Evolutionary conservation across 2,329 filamentous ascomycete genomes (phyloP).

Genomic region (Cladosporium sp.): DNA sequence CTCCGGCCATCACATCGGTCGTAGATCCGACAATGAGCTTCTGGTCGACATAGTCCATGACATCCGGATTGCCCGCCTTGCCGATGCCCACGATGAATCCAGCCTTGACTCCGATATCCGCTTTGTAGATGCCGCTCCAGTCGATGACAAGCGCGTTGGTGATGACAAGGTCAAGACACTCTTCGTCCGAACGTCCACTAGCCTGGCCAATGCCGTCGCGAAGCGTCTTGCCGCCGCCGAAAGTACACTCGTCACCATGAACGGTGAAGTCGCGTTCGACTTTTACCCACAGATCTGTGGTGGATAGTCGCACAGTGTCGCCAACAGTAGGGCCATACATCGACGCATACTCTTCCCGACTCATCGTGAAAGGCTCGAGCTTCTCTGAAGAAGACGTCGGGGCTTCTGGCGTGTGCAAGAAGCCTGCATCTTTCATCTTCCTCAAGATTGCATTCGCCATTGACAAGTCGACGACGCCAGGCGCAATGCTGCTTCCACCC

Average conservation of each 20-base stretch:
- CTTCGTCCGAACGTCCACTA: conserved; percentile 68
- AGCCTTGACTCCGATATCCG: conserved; percentile 86
- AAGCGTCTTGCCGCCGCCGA: conserved; percentile 88
- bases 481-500: conserved; percentile 77
- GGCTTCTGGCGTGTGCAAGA: conserved; percentile 71
- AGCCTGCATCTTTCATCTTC: conserved; percentile 68
- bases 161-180: conserved; percentile 78
- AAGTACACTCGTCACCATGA: conserved; percentile 91
- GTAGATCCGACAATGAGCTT: conserved; percentile 80
- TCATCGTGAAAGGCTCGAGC: conserved; percentile 67
- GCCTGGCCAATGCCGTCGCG: conserved; percentile 94
- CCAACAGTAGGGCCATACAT: conserved; percentile 93
- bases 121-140: conserved; percentile 89
- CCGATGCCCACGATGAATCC: conserved; percentile 83
- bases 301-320: conserved; percentile 76
- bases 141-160: conserved; percentile 86
- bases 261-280: conserved; percentile 80
- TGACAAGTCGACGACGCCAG: conserved; percentile 62
- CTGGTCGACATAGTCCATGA: conserved; percentile 81
- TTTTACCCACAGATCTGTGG: conserved; percentile 82
- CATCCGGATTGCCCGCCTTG: conserved; percentile 89
- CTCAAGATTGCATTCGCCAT: conserved; percentile 66
- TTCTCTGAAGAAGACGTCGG: conserved; percentile 39
- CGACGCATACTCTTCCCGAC: conserved; percentile 71
- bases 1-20: conserved; percentile 91